These are phyloP conservation scores for Leccinum broughii DNA, from an alignment of 768 basidiomycete genomes.

Conservation along the genomic window DNA sequence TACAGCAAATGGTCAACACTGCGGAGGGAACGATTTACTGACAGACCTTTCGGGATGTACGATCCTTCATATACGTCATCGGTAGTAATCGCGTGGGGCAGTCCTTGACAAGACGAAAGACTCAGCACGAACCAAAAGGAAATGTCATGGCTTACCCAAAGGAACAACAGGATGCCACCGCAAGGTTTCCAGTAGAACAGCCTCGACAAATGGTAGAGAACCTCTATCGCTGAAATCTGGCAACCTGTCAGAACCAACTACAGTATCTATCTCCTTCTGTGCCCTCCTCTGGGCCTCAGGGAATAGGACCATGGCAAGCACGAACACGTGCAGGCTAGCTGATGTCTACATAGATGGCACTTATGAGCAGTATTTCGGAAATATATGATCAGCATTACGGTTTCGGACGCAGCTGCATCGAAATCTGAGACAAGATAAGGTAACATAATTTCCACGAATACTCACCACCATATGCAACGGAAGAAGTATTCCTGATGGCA, in stretches of 20 bases:
- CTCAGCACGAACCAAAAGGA: slow-evolving; percentile 1
- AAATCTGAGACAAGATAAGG: slow-evolving; percentile 2
- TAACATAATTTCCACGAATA: not conserved
- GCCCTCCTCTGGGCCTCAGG: slow-evolving; percentile 25
- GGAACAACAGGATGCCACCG: slow-evolving; percentile 27
- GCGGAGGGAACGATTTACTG: not conserved
- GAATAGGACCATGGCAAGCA: slow-evolving; percentile 33
- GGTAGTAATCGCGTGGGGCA: slow-evolving; percentile 23
- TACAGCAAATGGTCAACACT: slow-evolving; percentile 4
- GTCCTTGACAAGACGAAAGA: slow-evolving; percentile 10
- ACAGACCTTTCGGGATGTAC: slow-evolving; percentile 27
- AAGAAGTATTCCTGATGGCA: slow-evolving; percentile 22
- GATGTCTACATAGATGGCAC: slow-evolving; percentile 19
- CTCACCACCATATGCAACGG: slow-evolving; percentile 27
- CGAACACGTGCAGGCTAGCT: slow-evolving; percentile 19
- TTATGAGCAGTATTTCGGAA: not conserved
- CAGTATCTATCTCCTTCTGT: slow-evolving; percentile 26
- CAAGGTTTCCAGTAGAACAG: slow-evolving; percentile 22
- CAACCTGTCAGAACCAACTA: slow-evolving; percentile 22
- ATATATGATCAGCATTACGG: slow-evolving; percentile 13
- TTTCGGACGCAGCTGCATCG: slow-evolving; percentile 27
- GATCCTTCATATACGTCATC: slow-evolving; percentile 28
- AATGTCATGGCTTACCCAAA: slow-evolving; percentile 19
- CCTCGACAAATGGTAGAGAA: slow-evolving; percentile 28
- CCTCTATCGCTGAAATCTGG: slow-evolving; percentile 25